A percentile compares a stretch with the other conserved stretches of the same genome.
Evolutionary conservation across 1,139 yeast species (phyloP).

Genomic region (Debaryomycetaceae sp.): DNA sequence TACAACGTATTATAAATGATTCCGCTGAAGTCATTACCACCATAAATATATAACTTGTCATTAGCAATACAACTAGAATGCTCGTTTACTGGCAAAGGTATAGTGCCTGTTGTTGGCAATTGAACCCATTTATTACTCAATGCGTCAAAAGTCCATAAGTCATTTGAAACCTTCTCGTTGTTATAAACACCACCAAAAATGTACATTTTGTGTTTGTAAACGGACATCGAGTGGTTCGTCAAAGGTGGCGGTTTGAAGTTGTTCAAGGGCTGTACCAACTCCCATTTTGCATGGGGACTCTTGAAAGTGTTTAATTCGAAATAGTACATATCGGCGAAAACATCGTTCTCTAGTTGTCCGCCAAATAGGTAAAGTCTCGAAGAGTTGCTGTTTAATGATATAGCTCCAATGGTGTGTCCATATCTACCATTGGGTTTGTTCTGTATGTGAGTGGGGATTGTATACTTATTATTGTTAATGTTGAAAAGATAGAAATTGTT

Average conservation of each 20-base stretch:
- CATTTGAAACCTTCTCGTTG: conserved; percentile 69
- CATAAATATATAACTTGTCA: conserved; percentile 79
- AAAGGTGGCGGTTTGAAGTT: conserved; percentile 79
- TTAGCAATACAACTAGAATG: conserved; percentile 82
- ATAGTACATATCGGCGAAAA: conserved; percentile 78
- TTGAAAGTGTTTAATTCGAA: conserved; percentile 90
- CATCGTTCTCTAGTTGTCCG: conserved; percentile 88
- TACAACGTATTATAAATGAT: conserved; percentile 64
- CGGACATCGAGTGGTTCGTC: conserved; percentile 86
- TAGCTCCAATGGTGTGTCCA: conserved; percentile 75
- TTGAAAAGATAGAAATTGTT: conserved; percentile 85
- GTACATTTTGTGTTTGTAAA: conserved; percentile 75
- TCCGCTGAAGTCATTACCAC: conserved; percentile 84
- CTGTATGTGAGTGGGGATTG: conserved; percentile 80
- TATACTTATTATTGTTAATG: conserved; percentile 86
- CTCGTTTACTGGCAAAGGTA: conserved; percentile 87
- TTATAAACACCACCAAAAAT: conserved; percentile 92
- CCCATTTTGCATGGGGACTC: conserved; percentile 83
- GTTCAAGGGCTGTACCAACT: conserved; percentile 55
- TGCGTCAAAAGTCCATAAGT: conserved; percentile 83
- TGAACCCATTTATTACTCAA: conserved; percentile 63
- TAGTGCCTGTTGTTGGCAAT: conserved; percentile 48
- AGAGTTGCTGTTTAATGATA: conserved; percentile 60
- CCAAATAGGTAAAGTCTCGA: conserved; percentile 85
- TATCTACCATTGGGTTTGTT: conserved; percentile 88